Percentiles rank a stretch among this genome's conserved stretches.
phyloP scores from a whole-genome alignment of 345 rosid species.

The Eucalyptus regnans region DNA sequence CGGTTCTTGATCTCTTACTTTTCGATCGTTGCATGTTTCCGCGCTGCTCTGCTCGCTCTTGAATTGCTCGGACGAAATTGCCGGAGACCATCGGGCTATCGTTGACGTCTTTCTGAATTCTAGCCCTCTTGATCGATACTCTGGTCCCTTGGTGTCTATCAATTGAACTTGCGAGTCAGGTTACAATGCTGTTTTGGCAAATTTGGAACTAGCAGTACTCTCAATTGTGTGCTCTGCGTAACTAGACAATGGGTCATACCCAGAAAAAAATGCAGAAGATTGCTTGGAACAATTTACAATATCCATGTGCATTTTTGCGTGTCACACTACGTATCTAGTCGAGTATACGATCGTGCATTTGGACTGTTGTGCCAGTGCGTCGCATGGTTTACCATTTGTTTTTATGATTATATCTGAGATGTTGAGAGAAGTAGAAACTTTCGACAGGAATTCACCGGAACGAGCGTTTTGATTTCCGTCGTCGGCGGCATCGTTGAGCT shows the following conservation, averaged over 20 bases:
- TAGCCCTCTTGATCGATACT: background rate
- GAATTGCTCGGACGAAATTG: background rate
- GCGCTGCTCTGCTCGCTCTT: background rate
- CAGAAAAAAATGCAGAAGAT: background rate
- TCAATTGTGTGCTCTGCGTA: background rate
- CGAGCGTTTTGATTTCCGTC: conserved; percentile 64
- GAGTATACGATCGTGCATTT: background rate
- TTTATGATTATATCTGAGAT: background rate
- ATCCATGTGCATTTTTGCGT: background rate
- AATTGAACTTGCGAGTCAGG: background rate
- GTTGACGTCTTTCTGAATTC: background rate
- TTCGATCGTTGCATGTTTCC: background rate
- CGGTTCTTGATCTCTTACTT: background rate
- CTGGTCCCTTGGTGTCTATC: background rate
- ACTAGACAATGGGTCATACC: background rate
- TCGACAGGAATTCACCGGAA: conserved; percentile 38
- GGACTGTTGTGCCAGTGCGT: background rate
- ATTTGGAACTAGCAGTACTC: background rate
- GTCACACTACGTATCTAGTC: background rate
- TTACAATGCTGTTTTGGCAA: background rate
- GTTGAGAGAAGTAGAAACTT: background rate
- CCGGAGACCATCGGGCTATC: background rate
- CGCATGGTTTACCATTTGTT: background rate
- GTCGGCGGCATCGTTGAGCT: conserved; percentile 80
- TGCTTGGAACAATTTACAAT: background rate